These are phyloP conservation scores for Ceratobasidium sp. DNA, from an alignment of 1,284 basidiomycete species.

Conservation along the genomic window DNA sequence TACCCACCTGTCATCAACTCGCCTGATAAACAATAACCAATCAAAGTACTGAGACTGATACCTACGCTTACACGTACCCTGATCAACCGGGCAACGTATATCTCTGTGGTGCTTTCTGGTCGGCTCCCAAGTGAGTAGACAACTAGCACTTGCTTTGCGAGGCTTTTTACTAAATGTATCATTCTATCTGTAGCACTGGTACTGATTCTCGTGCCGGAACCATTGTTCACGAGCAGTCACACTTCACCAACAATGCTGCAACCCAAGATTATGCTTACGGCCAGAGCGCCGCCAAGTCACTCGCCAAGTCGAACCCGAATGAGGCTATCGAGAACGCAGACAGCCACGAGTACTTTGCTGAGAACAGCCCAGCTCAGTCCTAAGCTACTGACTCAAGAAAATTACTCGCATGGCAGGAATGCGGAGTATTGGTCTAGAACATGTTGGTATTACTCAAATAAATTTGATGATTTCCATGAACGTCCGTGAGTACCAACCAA, in stretches of 20 bases:
- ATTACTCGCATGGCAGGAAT: neutral
- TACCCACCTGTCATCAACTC: neutral
- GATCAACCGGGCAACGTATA: conserved; percentile 41
- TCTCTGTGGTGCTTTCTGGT: conserved; percentile 48
- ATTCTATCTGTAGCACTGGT: conserved; percentile 26
- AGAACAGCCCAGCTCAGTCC: conserved; percentile 45
- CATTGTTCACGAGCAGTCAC: conserved; percentile 47
- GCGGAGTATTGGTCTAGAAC: neutral
- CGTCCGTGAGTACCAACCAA: neutral
- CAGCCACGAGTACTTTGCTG: conserved; percentile 46
- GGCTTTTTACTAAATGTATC: neutral
- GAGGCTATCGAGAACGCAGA: conserved; percentile 40
- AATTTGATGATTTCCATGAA: neutral
- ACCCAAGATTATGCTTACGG: conserved; percentile 46
- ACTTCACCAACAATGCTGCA: conserved; percentile 47
- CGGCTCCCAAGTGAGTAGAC: conserved; percentile 42
- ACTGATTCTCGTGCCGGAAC: conserved; percentile 48
- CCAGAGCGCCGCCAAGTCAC: conserved; percentile 29
- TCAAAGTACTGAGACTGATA: neutral
- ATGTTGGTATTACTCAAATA: conserved; percentile 11
- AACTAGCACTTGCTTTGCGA: no score
- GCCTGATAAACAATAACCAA: neutral
- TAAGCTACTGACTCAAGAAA: neutral
- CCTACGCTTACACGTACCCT: conserved; percentile 38
- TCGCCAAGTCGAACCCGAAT: conserved; percentile 34